Base-by-base conservation (phyloP, 2,329 filamentous ascomycete species). In the Pseudopyricularia cyperi region DNA sequence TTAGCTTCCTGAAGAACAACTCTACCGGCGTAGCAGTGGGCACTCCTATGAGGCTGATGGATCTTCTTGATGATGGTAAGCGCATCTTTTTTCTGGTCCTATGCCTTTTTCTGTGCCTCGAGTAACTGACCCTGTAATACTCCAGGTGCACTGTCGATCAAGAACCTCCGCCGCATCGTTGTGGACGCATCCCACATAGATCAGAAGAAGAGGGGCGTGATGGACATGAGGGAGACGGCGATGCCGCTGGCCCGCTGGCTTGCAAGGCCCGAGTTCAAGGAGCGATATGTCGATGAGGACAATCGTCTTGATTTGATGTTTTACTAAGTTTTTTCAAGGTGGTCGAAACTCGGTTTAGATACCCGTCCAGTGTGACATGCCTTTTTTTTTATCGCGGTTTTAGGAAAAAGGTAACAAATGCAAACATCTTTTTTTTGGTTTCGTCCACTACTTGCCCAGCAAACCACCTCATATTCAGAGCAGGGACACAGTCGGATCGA, bases 141-240 rank as follows among this genome's bases (percentile, higher is more conserved):
- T 46, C 26, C 55, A 79, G 85, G 84, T 34, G 82, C 85, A 3
- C 68, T 97, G 46, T 86, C 82, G 26, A 67, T 87, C 32, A 75
- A 80, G 33, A 77, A 84, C 54, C 66, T 97, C 52, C 80, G 89
- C 68, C 79, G 87, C 46, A 78, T 98, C 33, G 80, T 97, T 8
- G 77, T 97, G 32, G 93, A 98, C 68, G 89, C 87, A 14, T 95
- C 89, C 7, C 85, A 95, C 63, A 87, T 96, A 57, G 91, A 98
- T 67, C 81, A 87, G 67, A 98, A 98, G 76, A 95, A 95, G 73
- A 77, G 90, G 47, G 89, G 89, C 0, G 80, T 98, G 57, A 80
- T 95, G 66, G 93, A 97, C 63, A 96, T 97, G 88, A 89, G 87
- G 66, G 93, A 98, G 55, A 88, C 88, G 0, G 84, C 90, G 71